Evolutionary conservation across 2,329 filamentous ascomycete genomes (phyloP), one percentile per base, ranked within the genome.

Genomic region (Hypoxylon sp.): DNA sequence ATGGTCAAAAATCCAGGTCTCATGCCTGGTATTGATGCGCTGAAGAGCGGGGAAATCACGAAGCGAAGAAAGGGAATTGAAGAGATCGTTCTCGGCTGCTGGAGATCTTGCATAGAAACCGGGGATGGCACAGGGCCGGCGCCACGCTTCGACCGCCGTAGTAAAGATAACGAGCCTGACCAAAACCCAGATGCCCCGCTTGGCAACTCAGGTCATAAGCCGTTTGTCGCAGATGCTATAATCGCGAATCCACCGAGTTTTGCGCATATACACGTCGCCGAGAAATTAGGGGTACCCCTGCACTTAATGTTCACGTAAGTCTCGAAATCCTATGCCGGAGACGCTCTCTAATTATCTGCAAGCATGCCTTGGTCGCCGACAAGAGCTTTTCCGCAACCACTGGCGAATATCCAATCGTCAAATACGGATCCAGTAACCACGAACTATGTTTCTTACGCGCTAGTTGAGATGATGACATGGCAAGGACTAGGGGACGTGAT

Each of bases 401-500:
- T 97, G 23, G 93, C 93, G 0, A 95, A 96, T 70, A 90, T 97
- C 62, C 87, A 92, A 68, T 78, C 77, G 17, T 75, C 77, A 17
- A 93, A 93, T 72, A 91, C 91, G 1, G 93, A 96, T 73, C 84
- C 88, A 4, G 87, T 78, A 13, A 78, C 77, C 11, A 78, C 92
- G 0, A 97, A 96, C 73, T 95, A 93, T 75, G 85, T 97, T 62
- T 92, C 91, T 0, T 97, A 97, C 74, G 89, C 91, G 0, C 82
- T 97, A 19, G 91, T 97, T 1, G 94, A 97, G 72, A 93, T 97
- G 87, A 89, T 97, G 85, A 94, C 94, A 10, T 97, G 93, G 93
- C 93, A 97, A 79, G 94, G 93, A 0, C 82, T 97, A 3, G 94
- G 94, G 38, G 94, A 98, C 78, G 84, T 98, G 5, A 95, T 98